Base-by-base conservation (phyloP, 768 basidiomycete genomes). In the Trametes coccinea region DNA sequence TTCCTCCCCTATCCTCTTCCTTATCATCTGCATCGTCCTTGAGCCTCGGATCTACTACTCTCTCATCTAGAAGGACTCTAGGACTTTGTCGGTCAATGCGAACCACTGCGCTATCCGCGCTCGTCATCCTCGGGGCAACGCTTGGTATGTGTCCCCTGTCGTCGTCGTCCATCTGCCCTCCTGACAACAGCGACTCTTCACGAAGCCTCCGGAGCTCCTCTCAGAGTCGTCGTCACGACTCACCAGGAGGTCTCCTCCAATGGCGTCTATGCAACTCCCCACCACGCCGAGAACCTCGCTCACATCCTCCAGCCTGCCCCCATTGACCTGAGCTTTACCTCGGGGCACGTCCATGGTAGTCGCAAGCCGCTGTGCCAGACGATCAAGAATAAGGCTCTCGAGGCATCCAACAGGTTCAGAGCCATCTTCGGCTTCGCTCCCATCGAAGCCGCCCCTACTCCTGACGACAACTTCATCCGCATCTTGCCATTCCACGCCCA, bases 351-450 rank as follows among this genome's bases (percentile, higher is more conserved):
- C 39, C n/a, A 49, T 30, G 44, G 27, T 10, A 11, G 17, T 37
- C 29, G 48, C 22, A 72, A 39, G 49, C 77, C 75, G 60, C 59
- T 66, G 14, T 75, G 77, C 56, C 64, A 67, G 47, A 75, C 75
- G 41, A 64, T 83, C 70, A 77, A 74, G 62, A 71, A 79, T 68
- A 87, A 86, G 68, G 79, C 80, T 30, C 66, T 83, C 56, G 74
- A 78, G 60, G 60, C 86, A 43, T 80, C 83, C 53, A 85, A 87
- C 64, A 66, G 77, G 30, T 79, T 90, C 77, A 77, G 84, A 46
- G 73, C 82, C 60, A 79, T 79, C 2, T 72, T 90, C 40, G 86
- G 87, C 17, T 68, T 86, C 63, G 78, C 83, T 8, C 73, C 75
- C 61, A 81, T 83, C 69, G 77, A 81, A 41, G 52, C 62, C 43